A percentile compares a stretch with the other conserved stretches of the same genome.
These are phyloP conservation scores for Mycocentrospora acerina DNA, from an alignment of 2,329 filamentous ascomycete genomes.

Conservation along the genomic window DNA sequence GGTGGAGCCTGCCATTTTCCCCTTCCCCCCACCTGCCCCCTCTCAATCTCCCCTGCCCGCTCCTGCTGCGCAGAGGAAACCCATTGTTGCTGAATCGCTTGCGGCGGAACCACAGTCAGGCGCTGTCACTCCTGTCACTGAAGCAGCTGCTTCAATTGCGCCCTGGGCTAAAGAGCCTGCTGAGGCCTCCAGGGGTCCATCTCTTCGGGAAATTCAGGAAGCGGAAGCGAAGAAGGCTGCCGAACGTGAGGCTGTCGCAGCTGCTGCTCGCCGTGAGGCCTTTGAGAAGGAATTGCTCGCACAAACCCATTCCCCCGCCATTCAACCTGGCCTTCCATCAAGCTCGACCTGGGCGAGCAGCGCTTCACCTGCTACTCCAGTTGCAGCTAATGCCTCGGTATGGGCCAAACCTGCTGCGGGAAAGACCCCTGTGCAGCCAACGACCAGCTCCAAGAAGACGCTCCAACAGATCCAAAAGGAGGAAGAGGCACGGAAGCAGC, in stretches of 20 bases:
- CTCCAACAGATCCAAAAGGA: constrained; percentile 95
- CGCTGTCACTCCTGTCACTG: constrained; percentile 71
- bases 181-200: constrained; percentile 78
- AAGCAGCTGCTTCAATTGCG: constrained; percentile 73
- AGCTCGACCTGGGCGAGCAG: constrained; percentile 83
- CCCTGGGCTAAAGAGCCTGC: constrained; percentile 89
- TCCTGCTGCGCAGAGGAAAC: constrained; percentile 82
- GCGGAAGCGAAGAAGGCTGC: constrained; percentile 91
- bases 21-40: constrained; percentile 67
- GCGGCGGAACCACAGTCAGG: constrained; percentile 68
- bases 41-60: constrained; percentile 83
- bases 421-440: constrained; percentile 49
- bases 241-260: constrained; percentile 79
- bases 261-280: constrained; percentile 72
- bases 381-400: constrained; percentile 49
- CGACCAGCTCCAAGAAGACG: constrained; percentile 71
- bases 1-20: constrained; percentile 72
- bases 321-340: constrained; percentile 79
- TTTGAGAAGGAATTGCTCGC: constrained; percentile 76
- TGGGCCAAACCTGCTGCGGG: constrained; percentile 63
- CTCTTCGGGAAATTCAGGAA: constrained; percentile 94
- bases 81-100: constrained; percentile 77
- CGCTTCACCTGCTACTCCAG: constrained; percentile 67
- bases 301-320: constrained; percentile 60
- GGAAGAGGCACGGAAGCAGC: constrained; percentile 86